Percentiles rank a stretch among this genome's conserved stretches.
Evolutionary conservation across 2,329 filamentous ascomycete genomes (phyloP).

Genomic region (Diaporthe helianthi): DNA sequence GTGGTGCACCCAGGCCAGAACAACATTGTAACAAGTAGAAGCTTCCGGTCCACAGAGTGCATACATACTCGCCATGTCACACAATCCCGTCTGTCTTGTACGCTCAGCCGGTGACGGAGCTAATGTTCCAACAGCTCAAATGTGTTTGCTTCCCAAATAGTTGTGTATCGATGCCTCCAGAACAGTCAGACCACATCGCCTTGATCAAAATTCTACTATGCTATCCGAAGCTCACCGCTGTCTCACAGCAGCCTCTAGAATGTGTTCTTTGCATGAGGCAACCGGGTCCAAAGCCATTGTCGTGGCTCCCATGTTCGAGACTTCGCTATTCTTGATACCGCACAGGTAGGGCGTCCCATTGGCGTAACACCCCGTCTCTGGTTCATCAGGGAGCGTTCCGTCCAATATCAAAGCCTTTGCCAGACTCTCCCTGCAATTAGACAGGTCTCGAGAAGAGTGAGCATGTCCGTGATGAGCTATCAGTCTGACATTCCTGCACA

Average conservation of each 20-base stretch:
- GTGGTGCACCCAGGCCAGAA: slow-evolving; percentile 17
- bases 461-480: slow-evolving; percentile 59
- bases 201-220: not conserved
- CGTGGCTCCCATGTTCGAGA: not conserved
- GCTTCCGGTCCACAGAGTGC: slow-evolving; percentile 21
- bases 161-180: slow-evolving; percentile 19
- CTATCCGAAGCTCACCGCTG: not conserved
- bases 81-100: slow-evolving; percentile 15
- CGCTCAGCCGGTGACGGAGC: not conserved
- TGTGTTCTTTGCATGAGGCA: slow-evolving; percentile 39
- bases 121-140: slow-evolving; percentile 7
- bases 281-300: slow-evolving; percentile 34
- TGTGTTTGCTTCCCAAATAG: slow-evolving; percentile 11
- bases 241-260: slow-evolving; percentile 30
- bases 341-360: slow-evolving; percentile 57
- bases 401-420: slow-evolving; percentile 50
- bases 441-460: slow-evolving; percentile 53
- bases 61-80: slow-evolving; percentile 2
- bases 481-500: slow-evolving; percentile 56
- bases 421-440: slow-evolving; percentile 53
- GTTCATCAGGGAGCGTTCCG: slow-evolving; percentile 48
- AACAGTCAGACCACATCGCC: slow-evolving; percentile 8
- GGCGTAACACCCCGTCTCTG: slow-evolving; percentile 54
- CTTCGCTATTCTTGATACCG: slow-evolving; percentile 38
- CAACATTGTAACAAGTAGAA: slow-evolving; percentile 21